phyloP scores from a whole-genome alignment of 495 filamentous ascomycete genomes.

The Bathelium albidoporum region DNA sequence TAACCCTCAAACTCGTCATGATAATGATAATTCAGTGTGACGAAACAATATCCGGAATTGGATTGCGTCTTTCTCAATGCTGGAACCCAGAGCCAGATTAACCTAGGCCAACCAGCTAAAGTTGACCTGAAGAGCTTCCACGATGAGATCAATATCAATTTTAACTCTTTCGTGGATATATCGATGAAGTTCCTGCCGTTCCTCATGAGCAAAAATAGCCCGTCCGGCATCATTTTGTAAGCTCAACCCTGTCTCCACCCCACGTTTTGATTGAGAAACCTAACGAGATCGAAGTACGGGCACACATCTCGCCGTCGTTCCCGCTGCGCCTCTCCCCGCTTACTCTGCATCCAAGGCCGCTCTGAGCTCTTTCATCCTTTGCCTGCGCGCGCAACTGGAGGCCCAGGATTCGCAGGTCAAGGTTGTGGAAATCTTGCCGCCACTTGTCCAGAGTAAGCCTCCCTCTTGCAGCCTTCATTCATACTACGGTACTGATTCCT shows the following conservation, averaged over 20 bases:
- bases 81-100: constrained; percentile 10
- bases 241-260: not conserved
- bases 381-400: constrained; percentile 49
- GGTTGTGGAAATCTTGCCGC: constrained; percentile 56
- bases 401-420: constrained; percentile 34
- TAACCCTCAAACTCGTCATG: not conserved
- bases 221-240: constrained; percentile 12
- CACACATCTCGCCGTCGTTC: constrained; percentile 36
- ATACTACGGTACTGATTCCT: not conserved
- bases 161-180: constrained; percentile 15
- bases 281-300: constrained; percentile 24
- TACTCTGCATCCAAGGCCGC: constrained; percentile 39
- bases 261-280: not conserved
- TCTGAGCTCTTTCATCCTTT: constrained; percentile 45
- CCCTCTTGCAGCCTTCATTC: not conserved
- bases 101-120: constrained; percentile 10
- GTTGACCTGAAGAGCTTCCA: constrained; percentile 10
- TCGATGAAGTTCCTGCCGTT: constrained; percentile 19
- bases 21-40: not conserved
- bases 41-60: constrained; percentile 12
- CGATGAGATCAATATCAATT: constrained; percentile 19
- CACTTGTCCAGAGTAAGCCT: constrained; percentile 47
- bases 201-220: constrained; percentile 8
- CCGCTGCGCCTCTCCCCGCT: constrained; percentile 30
- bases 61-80: constrained; percentile 24